Conservation (phyloP, 495 filamentous ascomycete genomes). For the Xylaria telfairii region DNA sequence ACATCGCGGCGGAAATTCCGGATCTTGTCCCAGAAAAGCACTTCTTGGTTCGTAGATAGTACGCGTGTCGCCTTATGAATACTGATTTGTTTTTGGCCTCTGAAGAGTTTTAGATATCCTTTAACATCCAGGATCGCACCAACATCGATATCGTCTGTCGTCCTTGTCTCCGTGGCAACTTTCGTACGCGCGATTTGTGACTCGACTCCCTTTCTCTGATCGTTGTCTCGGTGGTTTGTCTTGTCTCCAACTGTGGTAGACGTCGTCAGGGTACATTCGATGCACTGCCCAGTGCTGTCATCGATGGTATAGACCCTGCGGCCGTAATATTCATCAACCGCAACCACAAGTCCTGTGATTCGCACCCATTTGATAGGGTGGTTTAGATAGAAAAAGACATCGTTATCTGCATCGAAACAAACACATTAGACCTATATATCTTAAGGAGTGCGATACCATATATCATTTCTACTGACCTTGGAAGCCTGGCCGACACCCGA, state of each 20-base stretch:
- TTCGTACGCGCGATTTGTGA: background rate
- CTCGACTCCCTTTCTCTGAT: background rate
- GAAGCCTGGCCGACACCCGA: constrained; percentile 66
- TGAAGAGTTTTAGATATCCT: constrained; percentile 69
- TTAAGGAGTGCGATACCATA: background rate
- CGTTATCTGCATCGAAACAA: constrained; percentile 59
- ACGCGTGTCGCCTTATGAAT: constrained; percentile 69
- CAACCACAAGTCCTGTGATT: constrained; percentile 78
- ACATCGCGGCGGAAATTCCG: constrained; percentile 66
- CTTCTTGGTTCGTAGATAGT: constrained; percentile 74
- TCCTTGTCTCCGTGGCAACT: constrained; percentile 12
- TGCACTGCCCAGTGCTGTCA: constrained; percentile 80
- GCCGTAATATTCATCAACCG: constrained; percentile 67
- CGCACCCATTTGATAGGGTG: constrained; percentile 89
- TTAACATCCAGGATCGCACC: constrained; percentile 79
- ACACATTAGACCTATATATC: background rate
- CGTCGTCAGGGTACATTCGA: constrained; percentile 59
- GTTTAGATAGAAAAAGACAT: constrained; percentile 80
- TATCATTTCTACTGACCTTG: constrained; percentile 57
- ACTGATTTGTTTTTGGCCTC: constrained; percentile 68
- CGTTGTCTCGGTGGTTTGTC: background rate
- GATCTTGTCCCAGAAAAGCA: constrained; percentile 74
- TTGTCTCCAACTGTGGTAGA: constrained; percentile 26
- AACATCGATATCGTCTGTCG: constrained; percentile 57
- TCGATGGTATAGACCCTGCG: constrained; percentile 75